Evolutionary conservation across 139 green algal species (phyloP).

Genomic region (Chlorella sp.): DNA sequence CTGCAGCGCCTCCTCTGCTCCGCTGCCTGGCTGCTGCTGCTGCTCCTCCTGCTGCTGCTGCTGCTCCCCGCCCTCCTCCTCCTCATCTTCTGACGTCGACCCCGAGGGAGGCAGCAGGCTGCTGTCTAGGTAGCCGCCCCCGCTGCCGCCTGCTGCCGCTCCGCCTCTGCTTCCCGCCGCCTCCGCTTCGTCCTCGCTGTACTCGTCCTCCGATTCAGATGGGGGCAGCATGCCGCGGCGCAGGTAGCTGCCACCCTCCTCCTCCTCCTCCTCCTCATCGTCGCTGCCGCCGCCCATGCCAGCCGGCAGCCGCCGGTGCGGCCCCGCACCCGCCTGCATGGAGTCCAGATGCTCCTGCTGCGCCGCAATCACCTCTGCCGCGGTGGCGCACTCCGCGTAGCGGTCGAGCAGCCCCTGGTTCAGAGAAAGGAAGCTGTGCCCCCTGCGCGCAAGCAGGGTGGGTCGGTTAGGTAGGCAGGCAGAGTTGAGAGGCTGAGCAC

Average conservation of each 20-base stretch:
- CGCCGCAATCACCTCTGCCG: slow-evolving; percentile 81
- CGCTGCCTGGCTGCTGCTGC: too few species aligned
- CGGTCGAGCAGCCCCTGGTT: slow-evolving; percentile 89
- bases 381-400: slow-evolving; percentile 84
- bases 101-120: neutral
- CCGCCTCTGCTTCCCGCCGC: neutral
- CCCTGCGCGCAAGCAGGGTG: slow-evolving; percentile 59
- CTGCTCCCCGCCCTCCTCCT: neutral
- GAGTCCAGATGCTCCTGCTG: slow-evolving; percentile 65
- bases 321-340: slow-evolving; percentile 1
- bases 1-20: too few species aligned
- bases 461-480: too few species aligned
- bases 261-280: slow-evolving; percentile 4
- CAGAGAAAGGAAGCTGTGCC: slow-evolving; percentile 90
- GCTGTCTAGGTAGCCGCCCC: slow-evolving; percentile 7
- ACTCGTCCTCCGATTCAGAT: slow-evolving; percentile 47
- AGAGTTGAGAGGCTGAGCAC: too few species aligned
- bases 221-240: slow-evolving; percentile 54
- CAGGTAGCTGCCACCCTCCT: slow-evolving; percentile 52
- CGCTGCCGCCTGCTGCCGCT: neutral
- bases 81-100: neutral
- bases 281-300: slow-evolving; percentile 18
- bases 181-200: slow-evolving; percentile 9
- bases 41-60: neutral
- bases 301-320: neutral